A percentile compares a stretch with the other conserved stretches of the same genome.
phyloP scores from a whole-genome alignment of 257 asterid genomes.

The Osmanthus fragrans region DNA sequence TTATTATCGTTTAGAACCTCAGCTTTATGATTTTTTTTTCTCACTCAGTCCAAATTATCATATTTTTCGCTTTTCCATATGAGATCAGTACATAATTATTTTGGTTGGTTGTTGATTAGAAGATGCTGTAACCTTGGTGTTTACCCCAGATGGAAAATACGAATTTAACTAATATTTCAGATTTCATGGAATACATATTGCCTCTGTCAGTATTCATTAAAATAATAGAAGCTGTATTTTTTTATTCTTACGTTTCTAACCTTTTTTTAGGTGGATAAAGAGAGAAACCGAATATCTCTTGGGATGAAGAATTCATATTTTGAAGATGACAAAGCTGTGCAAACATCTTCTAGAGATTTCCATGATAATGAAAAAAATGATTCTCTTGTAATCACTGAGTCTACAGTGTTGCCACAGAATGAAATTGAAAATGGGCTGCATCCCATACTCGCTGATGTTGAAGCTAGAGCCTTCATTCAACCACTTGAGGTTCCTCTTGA shows the following conservation, averaged over 20 bases:
- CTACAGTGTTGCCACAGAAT: slow-evolving; percentile 30
- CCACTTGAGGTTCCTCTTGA: slow-evolving; percentile 91
- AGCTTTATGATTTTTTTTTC: background rate
- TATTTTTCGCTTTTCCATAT: background rate
- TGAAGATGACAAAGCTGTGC: slow-evolving; percentile 36
- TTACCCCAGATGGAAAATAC: background rate
- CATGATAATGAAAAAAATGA: slow-evolving; percentile 33
- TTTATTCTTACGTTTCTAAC: background rate
- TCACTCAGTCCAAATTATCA: background rate
- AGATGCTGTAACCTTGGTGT: background rate
- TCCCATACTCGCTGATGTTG: slow-evolving; percentile 56
- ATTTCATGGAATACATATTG: background rate
- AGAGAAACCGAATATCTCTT: slow-evolving; percentile 74
- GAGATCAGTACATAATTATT: background rate
- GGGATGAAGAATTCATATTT: slow-evolving; percentile 88
- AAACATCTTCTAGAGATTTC: slow-evolving; percentile 30
- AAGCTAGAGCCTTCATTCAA: slow-evolving; percentile 77
- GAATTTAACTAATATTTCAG: background rate
- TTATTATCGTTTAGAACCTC: background rate
- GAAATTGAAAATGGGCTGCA: slow-evolving; percentile 37
- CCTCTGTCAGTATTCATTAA: background rate
- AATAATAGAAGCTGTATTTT: background rate
- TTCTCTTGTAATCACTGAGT: slow-evolving; percentile 29
- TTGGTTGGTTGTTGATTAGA: background rate
- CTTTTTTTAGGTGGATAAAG: slow-evolving; percentile 75